Evolutionary conservation across 306 rosid genomes (phyloP).

Genomic region (Malus fusca): DNA sequence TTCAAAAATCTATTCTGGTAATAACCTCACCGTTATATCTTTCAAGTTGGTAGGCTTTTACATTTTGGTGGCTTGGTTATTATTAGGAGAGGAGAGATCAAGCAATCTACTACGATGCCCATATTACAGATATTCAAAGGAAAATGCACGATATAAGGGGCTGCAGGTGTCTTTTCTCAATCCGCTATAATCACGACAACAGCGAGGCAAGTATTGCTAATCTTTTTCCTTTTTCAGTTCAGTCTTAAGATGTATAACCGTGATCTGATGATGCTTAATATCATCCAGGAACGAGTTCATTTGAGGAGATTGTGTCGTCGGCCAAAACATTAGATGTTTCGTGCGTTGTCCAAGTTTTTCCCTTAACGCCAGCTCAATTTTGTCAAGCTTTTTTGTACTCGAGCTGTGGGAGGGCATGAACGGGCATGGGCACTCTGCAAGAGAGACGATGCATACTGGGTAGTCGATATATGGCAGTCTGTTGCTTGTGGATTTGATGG

Average conservation of each 20-base stretch:
- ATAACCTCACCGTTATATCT: neutral
- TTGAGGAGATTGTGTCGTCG: slow-evolving; percentile 77
- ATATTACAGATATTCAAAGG: slow-evolving; percentile 60
- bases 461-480: too few species aligned
- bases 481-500: too few species aligned
- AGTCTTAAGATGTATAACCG: neutral
- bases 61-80: slow-evolving; percentile 6
- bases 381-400: neutral
- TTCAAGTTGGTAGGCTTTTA: slow-evolving; percentile 4
- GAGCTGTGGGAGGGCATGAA: neutral
- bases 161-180: slow-evolving; percentile 73
- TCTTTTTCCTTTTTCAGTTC: neutral
- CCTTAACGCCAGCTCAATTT: neutral
- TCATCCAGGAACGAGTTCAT: slow-evolving; percentile 64
- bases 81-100: slow-evolving; percentile 81
- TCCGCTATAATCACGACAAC: slow-evolving; percentile 73
- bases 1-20: neutral
- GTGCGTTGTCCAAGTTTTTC: neutral
- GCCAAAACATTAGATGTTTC: slow-evolving; percentile 23
- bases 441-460: neutral
- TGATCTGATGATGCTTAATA: neutral
- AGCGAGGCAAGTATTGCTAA: slow-evolving; percentile 47
- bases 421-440: neutral
- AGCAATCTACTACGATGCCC: slow-evolving; percentile 83
- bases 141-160: slow-evolving; percentile 94